Conservation (phyloP, 23 red algal species). For the Gracilaria vermiculophylla region DNA sequence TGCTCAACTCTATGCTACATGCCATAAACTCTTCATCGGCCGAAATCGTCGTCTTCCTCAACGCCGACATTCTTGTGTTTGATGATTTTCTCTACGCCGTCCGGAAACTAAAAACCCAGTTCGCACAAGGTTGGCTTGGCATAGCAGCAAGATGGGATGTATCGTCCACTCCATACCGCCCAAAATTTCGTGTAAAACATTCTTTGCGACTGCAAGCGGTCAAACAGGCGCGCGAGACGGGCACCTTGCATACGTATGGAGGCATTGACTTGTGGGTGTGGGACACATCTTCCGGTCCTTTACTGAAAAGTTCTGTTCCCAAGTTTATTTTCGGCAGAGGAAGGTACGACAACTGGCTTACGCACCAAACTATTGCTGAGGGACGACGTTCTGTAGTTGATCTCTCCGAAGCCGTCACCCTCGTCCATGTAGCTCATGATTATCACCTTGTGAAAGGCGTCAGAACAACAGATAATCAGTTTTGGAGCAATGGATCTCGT, state of each 20-base stretch:
- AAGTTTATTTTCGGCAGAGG: constrained; percentile 89
- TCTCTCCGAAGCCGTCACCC: constrained; percentile 77
- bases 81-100: constrained; percentile 75
- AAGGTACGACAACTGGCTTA: constrained; percentile 97
- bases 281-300: constrained; percentile 35
- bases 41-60: constrained; percentile 74
- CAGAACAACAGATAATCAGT: constrained; percentile 19
- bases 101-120: constrained; percentile 31
- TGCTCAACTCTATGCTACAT: constrained; percentile 83
- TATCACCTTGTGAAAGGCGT: constrained; percentile 62
- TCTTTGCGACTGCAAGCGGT: constrained; percentile 17
- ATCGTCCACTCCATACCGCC: constrained; percentile 19
- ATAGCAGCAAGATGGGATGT: constrained; percentile 97
- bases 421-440: constrained; percentile 84
- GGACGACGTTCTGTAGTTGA: constrained; percentile 70
- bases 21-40: constrained; percentile 40
- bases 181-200: not conserved
- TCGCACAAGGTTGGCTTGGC: constrained; percentile 55
- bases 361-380: constrained; percentile 84
- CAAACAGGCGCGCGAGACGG: constrained; percentile 42
- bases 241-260: constrained; percentile 91
- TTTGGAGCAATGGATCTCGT: constrained; percentile 76
- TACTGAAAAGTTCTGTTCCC: constrained; percentile 71
- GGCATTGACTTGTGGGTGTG: constrained; percentile 97
- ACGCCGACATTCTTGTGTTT: constrained; percentile 88